Evolutionary conservation across 441 rosid genomes (phyloP).

Genomic region (Aleurites moluccanus): DNA sequence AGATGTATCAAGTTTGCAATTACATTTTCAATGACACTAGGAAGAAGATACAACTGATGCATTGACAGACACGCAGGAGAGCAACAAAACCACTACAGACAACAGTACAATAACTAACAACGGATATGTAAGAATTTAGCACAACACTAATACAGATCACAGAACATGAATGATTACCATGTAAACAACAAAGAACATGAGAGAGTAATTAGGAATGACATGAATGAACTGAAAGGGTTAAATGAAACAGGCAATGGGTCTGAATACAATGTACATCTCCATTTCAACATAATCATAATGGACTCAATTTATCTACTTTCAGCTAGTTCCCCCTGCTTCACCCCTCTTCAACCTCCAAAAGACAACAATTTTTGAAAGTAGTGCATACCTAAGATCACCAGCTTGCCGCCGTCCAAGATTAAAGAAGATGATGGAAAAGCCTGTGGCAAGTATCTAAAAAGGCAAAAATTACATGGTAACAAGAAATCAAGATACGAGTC

Average conservation of each 20-base stretch:
- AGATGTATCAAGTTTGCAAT: neutral
- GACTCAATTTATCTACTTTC: neutral
- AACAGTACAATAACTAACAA: neutral
- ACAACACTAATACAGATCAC: neutral
- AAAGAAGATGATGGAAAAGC: constrained; percentile 67
- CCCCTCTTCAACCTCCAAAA: neutral
- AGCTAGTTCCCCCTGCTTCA: neutral
- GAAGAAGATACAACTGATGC: neutral
- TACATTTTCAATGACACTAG: neutral
- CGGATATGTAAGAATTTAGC: neutral
- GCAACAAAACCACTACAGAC: neutral
- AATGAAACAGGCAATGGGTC: neutral
- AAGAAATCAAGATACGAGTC: constrained; percentile 17
- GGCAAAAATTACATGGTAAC: constrained; percentile 13
- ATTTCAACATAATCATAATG: neutral
- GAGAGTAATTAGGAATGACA: neutral
- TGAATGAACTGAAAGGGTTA: neutral
- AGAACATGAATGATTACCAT: neutral
- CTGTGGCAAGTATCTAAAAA: constrained; percentile 76
- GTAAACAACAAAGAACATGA: neutral
- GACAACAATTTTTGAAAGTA: neutral
- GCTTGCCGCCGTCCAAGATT: constrained; percentile 83
- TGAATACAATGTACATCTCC: neutral
- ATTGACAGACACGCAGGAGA: neutral
- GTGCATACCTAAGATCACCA: constrained; percentile 74